These are phyloP conservation scores for Chlorella vulgaris DNA, from an alignment of 139 green algal genomes.

Conservation along the genomic window DNA sequence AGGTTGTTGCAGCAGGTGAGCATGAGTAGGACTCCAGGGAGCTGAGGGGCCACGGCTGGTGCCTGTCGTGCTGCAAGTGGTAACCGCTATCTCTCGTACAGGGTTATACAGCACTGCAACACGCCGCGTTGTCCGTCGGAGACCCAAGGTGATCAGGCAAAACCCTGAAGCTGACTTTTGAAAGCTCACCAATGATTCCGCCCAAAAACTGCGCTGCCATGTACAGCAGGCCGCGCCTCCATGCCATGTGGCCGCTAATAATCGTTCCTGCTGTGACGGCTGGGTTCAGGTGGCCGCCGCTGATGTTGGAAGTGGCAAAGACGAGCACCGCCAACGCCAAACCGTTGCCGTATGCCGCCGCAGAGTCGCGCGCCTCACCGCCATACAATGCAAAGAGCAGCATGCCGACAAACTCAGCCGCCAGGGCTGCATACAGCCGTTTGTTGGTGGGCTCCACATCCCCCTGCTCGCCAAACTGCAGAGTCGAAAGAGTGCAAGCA, in stretches of 20 bases:
- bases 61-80: background rate
- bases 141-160: too few relatives aligned
- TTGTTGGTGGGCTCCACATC: slow-evolving; percentile 34
- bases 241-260: slow-evolving; percentile 75
- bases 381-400: slow-evolving; percentile 49
- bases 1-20: background rate
- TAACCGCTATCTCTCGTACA: too few relatives aligned
- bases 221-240: slow-evolving; percentile 71
- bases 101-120: too few relatives aligned
- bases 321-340: slow-evolving; percentile 60
- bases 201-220: slow-evolving; percentile 73
- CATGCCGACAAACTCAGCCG: slow-evolving; percentile 62
- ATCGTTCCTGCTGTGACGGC: slow-evolving; percentile 76
- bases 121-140: too few relatives aligned
- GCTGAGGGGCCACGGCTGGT: background rate
- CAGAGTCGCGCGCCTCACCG: slow-evolving; percentile 15
- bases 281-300: slow-evolving; percentile 77
- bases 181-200: slow-evolving; percentile 41
- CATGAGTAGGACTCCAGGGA: background rate
- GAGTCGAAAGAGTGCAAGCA: background rate
- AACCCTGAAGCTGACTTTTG: too few relatives aligned
- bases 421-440: slow-evolving; percentile 52
- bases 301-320: slow-evolving; percentile 75
- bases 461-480: slow-evolving; percentile 16
- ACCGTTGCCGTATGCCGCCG: slow-evolving; percentile 51